Percentiles rank a stretch among this genome's conserved stretches.
Conservation (phyloP, 75 land plant genomes). For the Sequoiadendron giganteum region DNA sequence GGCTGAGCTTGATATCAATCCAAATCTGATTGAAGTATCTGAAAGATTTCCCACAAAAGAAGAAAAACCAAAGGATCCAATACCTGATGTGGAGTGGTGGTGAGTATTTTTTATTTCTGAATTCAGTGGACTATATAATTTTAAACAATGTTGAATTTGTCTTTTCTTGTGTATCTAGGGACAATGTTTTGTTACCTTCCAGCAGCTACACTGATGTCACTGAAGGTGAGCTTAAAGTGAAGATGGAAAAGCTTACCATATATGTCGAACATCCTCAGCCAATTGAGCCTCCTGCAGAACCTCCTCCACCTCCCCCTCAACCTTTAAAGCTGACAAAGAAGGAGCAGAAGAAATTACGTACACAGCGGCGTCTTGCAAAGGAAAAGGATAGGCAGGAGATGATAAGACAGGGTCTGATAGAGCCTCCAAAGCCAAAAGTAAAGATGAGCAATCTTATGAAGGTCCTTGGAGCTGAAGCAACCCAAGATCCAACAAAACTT, state of each 20-base stretch:
- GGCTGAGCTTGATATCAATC: slow-evolving; percentile 88
- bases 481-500: slow-evolving; percentile 93
- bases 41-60: slow-evolving; percentile 70
- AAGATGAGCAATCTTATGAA: slow-evolving; percentile 99
- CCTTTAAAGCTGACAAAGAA: slow-evolving; percentile 96
- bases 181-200: slow-evolving; percentile 52
- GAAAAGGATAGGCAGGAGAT: slow-evolving; percentile 96
- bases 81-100: slow-evolving; percentile 99
- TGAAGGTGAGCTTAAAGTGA: slow-evolving; percentile 61
- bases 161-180: slow-evolving; percentile 50
- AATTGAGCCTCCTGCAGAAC: slow-evolving; percentile 98
- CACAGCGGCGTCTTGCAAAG: slow-evolving; percentile 88
- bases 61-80: slow-evolving; percentile 79
- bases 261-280: slow-evolving; percentile 94
- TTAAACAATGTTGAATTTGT: not conserved
- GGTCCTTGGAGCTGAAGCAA: slow-evolving; percentile 97
- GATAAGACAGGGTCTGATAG: slow-evolving; percentile 92
- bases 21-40: slow-evolving; percentile 86
- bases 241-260: slow-evolving; percentile 76
- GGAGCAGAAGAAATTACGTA: slow-evolving; percentile 94
- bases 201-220: slow-evolving; percentile 45
- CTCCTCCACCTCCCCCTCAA: slow-evolving; percentile 95
- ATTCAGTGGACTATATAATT: slow-evolving; percentile 1
- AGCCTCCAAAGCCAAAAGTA: slow-evolving; percentile 93
- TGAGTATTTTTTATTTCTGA: slow-evolving; percentile 32